Conservation (phyloP, 257 asterid genomes). For the Fraxinus excelsior region DNA sequence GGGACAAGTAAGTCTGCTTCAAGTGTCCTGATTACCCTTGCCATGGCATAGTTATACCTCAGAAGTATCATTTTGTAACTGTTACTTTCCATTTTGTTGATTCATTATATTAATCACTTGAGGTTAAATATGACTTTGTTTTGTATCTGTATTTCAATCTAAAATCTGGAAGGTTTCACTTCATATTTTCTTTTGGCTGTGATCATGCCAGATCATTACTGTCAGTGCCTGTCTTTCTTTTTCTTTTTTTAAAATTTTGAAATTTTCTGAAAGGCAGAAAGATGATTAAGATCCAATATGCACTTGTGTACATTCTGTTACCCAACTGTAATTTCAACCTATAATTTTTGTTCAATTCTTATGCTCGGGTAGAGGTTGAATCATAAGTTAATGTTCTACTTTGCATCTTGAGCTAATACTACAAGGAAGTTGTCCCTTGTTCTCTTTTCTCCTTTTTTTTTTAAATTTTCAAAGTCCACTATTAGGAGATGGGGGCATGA, state of each 20-base stretch:
- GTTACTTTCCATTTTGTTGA: neutral
- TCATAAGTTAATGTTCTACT: neutral
- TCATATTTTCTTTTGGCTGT: neutral
- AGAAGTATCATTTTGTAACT: neutral
- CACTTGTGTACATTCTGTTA: neutral
- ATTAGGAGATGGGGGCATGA: neutral
- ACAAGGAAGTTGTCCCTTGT: neutral
- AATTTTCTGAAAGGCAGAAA: too few species aligned
- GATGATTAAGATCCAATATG: neutral
- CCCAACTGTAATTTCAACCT: neutral
- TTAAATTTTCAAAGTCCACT: neutral
- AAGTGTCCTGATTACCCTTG: constrained; percentile 18
- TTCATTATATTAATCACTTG: neutral
- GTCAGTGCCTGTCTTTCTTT: neutral
- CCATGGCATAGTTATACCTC: constrained; percentile 1
- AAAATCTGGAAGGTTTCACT: neutral
- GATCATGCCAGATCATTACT: neutral
- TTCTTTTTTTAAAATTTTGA: neutral
- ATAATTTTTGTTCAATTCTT: neutral
- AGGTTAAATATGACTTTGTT: neutral
- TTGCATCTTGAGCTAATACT: neutral
- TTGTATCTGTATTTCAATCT: neutral
- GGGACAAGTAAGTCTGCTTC: constrained; percentile 73
- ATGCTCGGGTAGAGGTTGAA: neutral
- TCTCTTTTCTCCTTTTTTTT: too few species aligned